phyloP scores from a whole-genome alignment of 345 rosid genomes.

The Rhodomyrtus tomentosa region DNA sequence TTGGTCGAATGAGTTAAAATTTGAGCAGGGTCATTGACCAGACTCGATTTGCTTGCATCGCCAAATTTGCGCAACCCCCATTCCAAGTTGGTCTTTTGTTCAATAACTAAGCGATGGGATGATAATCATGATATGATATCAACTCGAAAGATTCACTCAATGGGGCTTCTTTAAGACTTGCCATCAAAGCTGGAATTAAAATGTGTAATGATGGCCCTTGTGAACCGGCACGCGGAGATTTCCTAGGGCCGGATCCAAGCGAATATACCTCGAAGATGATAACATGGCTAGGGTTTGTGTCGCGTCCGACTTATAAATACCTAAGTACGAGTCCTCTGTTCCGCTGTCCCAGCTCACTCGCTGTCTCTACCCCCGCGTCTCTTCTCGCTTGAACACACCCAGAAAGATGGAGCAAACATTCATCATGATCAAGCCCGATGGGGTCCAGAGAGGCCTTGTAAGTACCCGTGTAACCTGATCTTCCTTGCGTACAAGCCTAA shows the following conservation, averaged over 20 bases:
- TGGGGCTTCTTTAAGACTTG: background rate
- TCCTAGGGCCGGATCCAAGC: background rate
- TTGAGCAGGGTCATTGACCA: too few relatives aligned
- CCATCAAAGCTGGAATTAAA: background rate
- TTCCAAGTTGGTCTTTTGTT: background rate
- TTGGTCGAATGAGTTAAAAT: too few relatives aligned
- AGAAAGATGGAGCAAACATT: slow-evolving; percentile 72
- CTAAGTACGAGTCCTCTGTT: background rate
- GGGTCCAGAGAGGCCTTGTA: slow-evolving; percentile 92
- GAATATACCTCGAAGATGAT: background rate
- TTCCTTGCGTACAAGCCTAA: background rate
- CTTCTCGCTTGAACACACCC: background rate
- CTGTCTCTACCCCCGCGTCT: background rate
- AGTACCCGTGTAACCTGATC: background rate
- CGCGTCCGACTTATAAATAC: background rate
- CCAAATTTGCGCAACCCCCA: background rate
- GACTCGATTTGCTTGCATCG: background rate
- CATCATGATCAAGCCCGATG: slow-evolving; percentile 98
- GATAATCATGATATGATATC: background rate
- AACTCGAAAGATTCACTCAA: background rate
- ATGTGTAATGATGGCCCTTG: background rate
- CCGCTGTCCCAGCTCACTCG: background rate
- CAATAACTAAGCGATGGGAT: background rate
- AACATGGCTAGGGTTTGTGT: background rate
- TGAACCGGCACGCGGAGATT: background rate